A percentile compares a stretch with the other conserved stretches of the same genome.
These are phyloP conservation scores for Lodderomyces theae DNA, from an alignment of 1,139 yeast species.

Conservation along the genomic window DNA sequence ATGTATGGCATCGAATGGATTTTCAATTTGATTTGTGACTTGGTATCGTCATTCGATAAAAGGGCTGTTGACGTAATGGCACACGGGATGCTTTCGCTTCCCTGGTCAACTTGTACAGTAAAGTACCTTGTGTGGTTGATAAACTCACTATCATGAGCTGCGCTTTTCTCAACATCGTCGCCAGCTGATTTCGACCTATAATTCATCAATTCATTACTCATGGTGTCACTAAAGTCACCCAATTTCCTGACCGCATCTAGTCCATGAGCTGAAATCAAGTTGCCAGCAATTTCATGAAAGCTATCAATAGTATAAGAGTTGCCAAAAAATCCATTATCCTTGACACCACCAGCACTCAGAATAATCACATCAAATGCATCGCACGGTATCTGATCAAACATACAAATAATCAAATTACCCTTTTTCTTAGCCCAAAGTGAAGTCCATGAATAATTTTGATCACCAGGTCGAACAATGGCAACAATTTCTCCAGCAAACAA, in stretches of 20 bases:
- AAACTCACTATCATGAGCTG: constrained; percentile 38
- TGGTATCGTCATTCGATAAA: constrained; percentile 48
- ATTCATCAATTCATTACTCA: constrained; percentile 25
- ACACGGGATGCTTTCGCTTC: constrained; percentile 56
- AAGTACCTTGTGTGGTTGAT: constrained; percentile 62
- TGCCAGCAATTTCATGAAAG: constrained; percentile 42
- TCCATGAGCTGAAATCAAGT: constrained; percentile 27
- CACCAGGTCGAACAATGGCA: constrained; percentile 52
- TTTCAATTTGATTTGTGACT: constrained; percentile 50
- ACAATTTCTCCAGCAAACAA: constrained; percentile 56
- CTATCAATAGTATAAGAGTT: constrained; percentile 29
- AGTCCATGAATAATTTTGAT: constrained; percentile 64
- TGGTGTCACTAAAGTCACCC: constrained; percentile 30
- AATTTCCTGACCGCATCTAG: constrained; percentile 20
- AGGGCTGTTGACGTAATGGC: constrained; percentile 56
- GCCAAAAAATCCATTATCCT: constrained; percentile 1
- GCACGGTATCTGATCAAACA: constrained; percentile 84
- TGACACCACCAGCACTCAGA: constrained; percentile 22
- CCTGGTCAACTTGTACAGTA: constrained; percentile 48
- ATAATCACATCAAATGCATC: constrained; percentile 68
- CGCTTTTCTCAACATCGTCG: constrained; percentile 19
- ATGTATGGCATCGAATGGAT: constrained; percentile 80
- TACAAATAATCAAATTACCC: constrained; percentile 70
- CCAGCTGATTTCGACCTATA: constrained; percentile 14
- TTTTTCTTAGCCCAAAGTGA: constrained; percentile 85